These are phyloP conservation scores for Moringa oleifera DNA, from an alignment of 345 rosid species.

Conservation along the genomic window DNA sequence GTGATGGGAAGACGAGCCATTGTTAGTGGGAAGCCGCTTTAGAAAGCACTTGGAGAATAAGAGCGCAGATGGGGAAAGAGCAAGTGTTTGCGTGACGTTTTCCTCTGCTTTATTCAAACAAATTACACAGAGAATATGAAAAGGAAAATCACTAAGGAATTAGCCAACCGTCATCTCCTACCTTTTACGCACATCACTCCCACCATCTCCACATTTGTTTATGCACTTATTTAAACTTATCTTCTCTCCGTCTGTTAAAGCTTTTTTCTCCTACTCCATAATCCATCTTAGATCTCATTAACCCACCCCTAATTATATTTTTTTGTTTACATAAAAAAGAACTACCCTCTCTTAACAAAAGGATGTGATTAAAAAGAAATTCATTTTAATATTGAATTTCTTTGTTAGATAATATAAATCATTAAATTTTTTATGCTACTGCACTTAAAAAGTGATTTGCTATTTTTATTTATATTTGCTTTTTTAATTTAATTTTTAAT, in stretches of 20 bases:
- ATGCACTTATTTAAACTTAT: neutral
- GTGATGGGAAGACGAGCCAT: slow-evolving; percentile 19
- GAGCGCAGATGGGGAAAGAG: slow-evolving; percentile 13
- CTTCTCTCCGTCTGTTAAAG: neutral
- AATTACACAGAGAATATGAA: slow-evolving; percentile 21
- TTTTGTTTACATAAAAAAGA: no score
- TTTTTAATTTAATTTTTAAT: no score
- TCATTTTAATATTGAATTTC: no score
- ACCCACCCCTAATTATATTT: no score
- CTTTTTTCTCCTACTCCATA: slow-evolving; percentile 1
- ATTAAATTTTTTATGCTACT: no score
- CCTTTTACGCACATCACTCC: slow-evolving; percentile 22
- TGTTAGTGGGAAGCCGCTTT: slow-evolving; percentile 42
- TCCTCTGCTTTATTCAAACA: slow-evolving; percentile 18
- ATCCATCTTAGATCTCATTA: neutral
- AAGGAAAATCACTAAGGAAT: slow-evolving; percentile 34
- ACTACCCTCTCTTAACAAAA: no score
- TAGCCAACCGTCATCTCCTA: slow-evolving; percentile 22
- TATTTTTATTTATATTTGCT: no score
- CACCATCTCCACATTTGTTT: no score
- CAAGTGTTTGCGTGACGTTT: slow-evolving; percentile 41
- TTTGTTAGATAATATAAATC: no score
- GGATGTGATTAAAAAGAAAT: no score
- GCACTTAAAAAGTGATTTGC: no score
- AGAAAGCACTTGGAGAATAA: slow-evolving; percentile 34